Base-by-base conservation (phyloP, 2,329 filamentous ascomycete genomes). In the Fusarium newnesense region DNA sequence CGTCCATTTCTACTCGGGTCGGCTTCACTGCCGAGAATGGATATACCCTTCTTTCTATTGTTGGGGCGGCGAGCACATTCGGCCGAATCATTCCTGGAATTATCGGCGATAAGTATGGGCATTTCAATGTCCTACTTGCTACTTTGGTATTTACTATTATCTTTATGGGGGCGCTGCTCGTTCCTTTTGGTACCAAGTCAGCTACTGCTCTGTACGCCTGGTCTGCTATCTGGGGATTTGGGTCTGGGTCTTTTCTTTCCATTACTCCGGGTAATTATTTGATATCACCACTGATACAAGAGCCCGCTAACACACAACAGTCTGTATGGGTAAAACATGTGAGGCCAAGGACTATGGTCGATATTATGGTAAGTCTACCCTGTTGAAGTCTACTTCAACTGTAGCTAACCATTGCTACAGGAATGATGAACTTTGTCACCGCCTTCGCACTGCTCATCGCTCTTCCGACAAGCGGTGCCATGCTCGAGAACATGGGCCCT, bases 181-280 rank as follows among this genome's bases (percentile, higher is more conserved):
- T 87, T 4, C 85, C 86, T 0, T 83, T 85, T 66, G 85, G 83
- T 2, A 80, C 83, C 3, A 81, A 76, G 0, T 78, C 80, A 21
- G 77, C 83, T 8, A 78, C 75, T 1, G 83, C 82, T 0, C 72
- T 87, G 5, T 87, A 86, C 60, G 79, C 78, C 1, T 86, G 86
- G 40, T 79, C 83, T 3, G 84, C 83, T 0, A 71, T 87, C 1
- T 87, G 85, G 76, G 86, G 85, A 0, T 85, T 87, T n/a, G 84
- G 84, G 0, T 85, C 84, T 4, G 85, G 85, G 0, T 83, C 83
- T 0, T 87, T 84, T 77, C 77, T 87, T n/a, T 84, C 83, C 1
- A 79, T 86, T 4, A 81, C 82, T 2, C 79, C 78, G 49, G 77
- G 77, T 78, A 19, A 47, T 73, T 34, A 19, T 18, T 15, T 10